Percentiles rank a stretch among this genome's conserved stretches.
phyloP scores from a whole-genome alignment of 805 yeast species.

The Metschnikowia matae region DNA sequence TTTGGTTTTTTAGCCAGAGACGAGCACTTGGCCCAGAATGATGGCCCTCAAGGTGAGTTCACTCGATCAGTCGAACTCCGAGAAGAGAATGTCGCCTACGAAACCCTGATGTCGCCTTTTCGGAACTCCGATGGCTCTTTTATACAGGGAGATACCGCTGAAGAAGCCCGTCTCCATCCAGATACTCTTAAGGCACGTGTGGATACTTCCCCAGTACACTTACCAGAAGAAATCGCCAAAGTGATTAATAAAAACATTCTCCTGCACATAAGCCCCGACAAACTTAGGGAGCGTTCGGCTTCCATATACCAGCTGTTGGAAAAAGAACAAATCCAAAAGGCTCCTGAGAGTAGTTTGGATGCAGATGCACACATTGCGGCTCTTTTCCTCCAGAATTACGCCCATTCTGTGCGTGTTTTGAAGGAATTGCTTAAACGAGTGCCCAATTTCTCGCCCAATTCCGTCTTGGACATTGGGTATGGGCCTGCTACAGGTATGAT shows the following conservation, averaged over 20 bases:
- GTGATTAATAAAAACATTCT: slow-evolving; percentile 63
- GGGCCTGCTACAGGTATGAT: slow-evolving; percentile 94
- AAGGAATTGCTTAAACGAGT: slow-evolving; percentile 57
- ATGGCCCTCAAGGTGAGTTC: slow-evolving; percentile 6
- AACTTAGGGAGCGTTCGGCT: slow-evolving; percentile 60
- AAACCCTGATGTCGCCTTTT: slow-evolving; percentile 26
- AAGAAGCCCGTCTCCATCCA: slow-evolving; percentile 55
- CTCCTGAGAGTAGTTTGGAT: slow-evolving; percentile 41
- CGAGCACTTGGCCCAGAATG: slow-evolving; percentile 12
- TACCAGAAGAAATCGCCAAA: slow-evolving; percentile 56
- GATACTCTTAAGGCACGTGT: slow-evolving; percentile 55
- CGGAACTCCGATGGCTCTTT: slow-evolving; percentile 39
- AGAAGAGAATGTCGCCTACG: slow-evolving; percentile 2
- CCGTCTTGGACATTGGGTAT: slow-evolving; percentile 73
- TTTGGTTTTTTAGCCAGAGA: slow-evolving; percentile 17
- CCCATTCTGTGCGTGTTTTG: slow-evolving; percentile 61
- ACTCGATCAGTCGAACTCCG: slow-evolving; percentile 4
- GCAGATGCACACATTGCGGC: slow-evolving; percentile 82
- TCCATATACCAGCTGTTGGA: slow-evolving; percentile 47
- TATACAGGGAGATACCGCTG: slow-evolving; percentile 40
- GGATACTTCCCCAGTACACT: slow-evolving; percentile 45
- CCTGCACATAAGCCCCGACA: slow-evolving; percentile 56
- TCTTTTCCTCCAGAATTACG: slow-evolving; percentile 76
- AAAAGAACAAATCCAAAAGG: slow-evolving; percentile 51
- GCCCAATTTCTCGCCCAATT: slow-evolving; percentile 59